These are phyloP conservation scores for Monosporascus sp. DNA, from an alignment of 2,329 filamentous ascomycete genomes.

Conservation along the genomic window DNA sequence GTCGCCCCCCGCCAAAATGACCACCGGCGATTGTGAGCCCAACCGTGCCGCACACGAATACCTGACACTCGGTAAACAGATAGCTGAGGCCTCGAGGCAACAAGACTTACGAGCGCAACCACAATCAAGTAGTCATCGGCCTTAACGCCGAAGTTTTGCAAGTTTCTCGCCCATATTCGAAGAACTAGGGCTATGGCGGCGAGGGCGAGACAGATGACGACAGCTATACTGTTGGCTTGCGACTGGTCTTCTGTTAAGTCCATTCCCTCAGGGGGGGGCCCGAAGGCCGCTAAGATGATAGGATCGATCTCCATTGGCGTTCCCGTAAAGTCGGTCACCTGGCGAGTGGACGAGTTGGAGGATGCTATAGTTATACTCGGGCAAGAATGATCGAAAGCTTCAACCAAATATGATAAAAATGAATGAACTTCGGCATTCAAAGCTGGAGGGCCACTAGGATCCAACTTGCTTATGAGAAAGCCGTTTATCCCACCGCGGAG, in stretches of 20 bases:
- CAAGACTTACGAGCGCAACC: constrained; percentile 15
- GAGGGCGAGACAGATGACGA: constrained; percentile 13
- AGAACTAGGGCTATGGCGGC: constrained; percentile 13
- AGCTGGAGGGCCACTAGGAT: too few species aligned
- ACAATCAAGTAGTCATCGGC: constrained; percentile 20
- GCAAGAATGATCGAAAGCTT: too few species aligned
- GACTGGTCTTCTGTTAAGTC: constrained; percentile 11
- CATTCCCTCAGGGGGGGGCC: constrained; percentile 13
- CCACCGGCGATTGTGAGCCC: background rate
- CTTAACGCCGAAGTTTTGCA: constrained; percentile 17
- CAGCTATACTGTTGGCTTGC: constrained; percentile 14
- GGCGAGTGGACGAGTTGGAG: too few species aligned
- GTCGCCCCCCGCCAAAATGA: too few species aligned
- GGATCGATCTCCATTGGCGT: constrained; percentile 14
- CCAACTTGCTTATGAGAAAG: too few species aligned
- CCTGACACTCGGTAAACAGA: background rate
- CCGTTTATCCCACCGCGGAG: too few species aligned
- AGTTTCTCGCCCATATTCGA: constrained; percentile 15
- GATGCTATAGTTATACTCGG: too few species aligned
- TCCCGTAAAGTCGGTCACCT: background rate
- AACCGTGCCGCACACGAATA: background rate
- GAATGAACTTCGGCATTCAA: too few species aligned
- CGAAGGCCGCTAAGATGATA: constrained; percentile 4
- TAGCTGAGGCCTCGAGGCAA: background rate
- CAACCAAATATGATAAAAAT: too few species aligned